These are phyloP conservation scores for Rutstroemia sp. DNA, from an alignment of 2,329 filamentous ascomycete species.

Conservation along the genomic window DNA sequence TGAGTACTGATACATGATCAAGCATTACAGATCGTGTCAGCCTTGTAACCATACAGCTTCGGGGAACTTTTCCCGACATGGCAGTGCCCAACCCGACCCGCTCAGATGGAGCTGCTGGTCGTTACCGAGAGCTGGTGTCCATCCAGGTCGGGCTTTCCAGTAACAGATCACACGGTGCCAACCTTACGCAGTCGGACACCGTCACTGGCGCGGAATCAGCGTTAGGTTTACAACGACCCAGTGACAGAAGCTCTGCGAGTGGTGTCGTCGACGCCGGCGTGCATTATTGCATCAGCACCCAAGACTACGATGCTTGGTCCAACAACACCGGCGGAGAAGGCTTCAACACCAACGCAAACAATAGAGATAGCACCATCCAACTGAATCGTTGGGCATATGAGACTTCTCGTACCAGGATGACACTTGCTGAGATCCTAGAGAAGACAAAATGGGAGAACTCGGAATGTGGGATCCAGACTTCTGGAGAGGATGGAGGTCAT, in stretches of 20 bases:
- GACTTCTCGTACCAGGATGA: constrained; percentile 1
- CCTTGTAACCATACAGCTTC: too few species aligned
- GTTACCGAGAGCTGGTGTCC: too few species aligned
- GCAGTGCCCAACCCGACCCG: too few species aligned
- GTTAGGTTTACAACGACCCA: background rate
- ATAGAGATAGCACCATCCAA: background rate
- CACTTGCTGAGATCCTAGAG: background rate
- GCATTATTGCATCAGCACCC: background rate
- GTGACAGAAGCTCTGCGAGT: background rate
- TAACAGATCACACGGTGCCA: too few species aligned
- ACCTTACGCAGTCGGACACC: too few species aligned
- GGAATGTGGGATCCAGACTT: too few species aligned
- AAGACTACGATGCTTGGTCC: background rate
- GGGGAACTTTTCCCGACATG: too few species aligned
- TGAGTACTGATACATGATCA: too few species aligned
- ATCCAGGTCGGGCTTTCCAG: too few species aligned
- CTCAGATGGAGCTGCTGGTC: too few species aligned
- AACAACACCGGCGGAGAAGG: constrained; percentile 1
- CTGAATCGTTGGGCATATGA: background rate
- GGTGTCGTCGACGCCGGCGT: background rate
- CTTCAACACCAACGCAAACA: background rate
- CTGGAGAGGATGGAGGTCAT: too few species aligned
- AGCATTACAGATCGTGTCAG: too few species aligned
- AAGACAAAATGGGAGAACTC: constrained; percentile 1
- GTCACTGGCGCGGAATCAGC: background rate